Conservation (phyloP, 768 basidiomycete species). For the Termitomyces heimii region DNA sequence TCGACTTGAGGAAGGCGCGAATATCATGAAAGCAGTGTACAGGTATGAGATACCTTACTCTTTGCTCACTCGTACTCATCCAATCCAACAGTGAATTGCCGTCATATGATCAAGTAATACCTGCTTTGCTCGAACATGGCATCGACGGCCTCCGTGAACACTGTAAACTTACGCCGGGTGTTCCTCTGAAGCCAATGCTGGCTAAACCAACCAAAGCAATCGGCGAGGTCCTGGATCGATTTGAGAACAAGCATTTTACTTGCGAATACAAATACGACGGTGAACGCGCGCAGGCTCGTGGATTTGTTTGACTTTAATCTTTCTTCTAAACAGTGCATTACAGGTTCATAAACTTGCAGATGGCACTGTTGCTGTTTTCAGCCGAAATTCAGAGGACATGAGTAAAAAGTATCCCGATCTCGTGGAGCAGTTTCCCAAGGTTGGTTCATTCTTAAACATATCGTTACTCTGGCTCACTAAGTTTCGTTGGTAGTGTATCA, state of each 20-base stretch:
- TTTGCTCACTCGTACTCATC: constrained; percentile 1
- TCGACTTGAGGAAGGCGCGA: constrained; percentile 71
- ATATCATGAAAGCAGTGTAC: constrained; percentile 84
- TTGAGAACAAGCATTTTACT: constrained; percentile 92
- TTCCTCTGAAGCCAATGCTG: constrained; percentile 97
- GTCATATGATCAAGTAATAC: constrained; percentile 87
- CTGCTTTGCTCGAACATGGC: constrained; percentile 78
- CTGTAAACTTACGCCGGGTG: constrained; percentile 92
- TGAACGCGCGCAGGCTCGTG: constrained; percentile 82
- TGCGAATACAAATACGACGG: constrained; percentile 99
- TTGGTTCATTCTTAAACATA: constrained; percentile 23
- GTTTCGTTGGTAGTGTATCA: constrained; percentile 61
- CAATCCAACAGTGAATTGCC: constrained; percentile 71
- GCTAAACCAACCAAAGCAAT: constrained; percentile 99
- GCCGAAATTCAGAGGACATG: constrained; percentile 98
- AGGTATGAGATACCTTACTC: constrained; percentile 46
- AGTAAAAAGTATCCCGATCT: constrained; percentile 98
- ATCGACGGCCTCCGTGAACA: constrained; percentile 59
- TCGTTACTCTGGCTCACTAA: constrained; percentile 2
- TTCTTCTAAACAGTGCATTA: background rate
- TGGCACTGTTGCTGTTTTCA: constrained; percentile 87
- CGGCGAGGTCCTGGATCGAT: constrained; percentile 93
- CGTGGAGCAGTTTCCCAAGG: constrained; percentile 87
- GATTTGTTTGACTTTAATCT: background rate
- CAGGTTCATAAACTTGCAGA: constrained; percentile 81